Evolutionary conservation across 176 grass and related monocot species (phyloP).

Genomic region (Avena eriantha): DNA sequence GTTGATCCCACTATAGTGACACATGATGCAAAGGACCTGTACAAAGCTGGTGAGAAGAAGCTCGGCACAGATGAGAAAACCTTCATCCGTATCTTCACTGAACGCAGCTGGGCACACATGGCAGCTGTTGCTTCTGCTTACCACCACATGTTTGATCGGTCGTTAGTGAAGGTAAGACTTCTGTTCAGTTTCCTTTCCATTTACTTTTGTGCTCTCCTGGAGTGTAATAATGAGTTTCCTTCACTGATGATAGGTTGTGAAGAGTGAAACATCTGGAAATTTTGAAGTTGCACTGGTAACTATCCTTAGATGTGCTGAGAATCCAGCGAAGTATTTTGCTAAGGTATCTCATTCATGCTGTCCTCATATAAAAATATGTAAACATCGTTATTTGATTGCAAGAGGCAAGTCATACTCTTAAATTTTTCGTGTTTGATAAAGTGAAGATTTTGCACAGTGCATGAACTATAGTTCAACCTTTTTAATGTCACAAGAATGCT

Average conservation of each 20-base stretch:
- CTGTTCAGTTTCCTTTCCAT: slow-evolving; percentile 17
- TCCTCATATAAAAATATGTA: slow-evolving; percentile 21
- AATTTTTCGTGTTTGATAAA: slow-evolving; percentile 1
- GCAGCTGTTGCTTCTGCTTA: slow-evolving; percentile 89
- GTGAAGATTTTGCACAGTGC: neutral
- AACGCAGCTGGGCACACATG: slow-evolving; percentile 83
- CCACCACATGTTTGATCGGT: slow-evolving; percentile 74
- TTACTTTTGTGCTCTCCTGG: slow-evolving; percentile 12
- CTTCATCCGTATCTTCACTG: slow-evolving; percentile 90
- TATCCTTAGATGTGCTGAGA: slow-evolving; percentile 92
- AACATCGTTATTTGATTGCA: neutral
- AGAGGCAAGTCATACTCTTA: neutral
- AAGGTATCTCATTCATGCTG: slow-evolving; percentile 67
- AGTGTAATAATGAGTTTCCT: slow-evolving; percentile 24
- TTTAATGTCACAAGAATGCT: neutral
- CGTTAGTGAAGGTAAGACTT: slow-evolving; percentile 80
- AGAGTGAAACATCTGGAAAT: slow-evolving; percentile 92
- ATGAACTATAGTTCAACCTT: neutral
- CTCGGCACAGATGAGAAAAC: slow-evolving; percentile 89
- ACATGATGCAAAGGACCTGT: slow-evolving; percentile 90
- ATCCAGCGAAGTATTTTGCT: slow-evolving; percentile 93
- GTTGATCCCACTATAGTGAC: slow-evolving; percentile 80
- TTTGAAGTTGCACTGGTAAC: slow-evolving; percentile 88
- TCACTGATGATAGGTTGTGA: slow-evolving; percentile 71
- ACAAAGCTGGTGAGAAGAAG: slow-evolving; percentile 96